Evolutionary conservation across 306 rosid species (phyloP).

Genomic region (Alnus rubra): DNA sequence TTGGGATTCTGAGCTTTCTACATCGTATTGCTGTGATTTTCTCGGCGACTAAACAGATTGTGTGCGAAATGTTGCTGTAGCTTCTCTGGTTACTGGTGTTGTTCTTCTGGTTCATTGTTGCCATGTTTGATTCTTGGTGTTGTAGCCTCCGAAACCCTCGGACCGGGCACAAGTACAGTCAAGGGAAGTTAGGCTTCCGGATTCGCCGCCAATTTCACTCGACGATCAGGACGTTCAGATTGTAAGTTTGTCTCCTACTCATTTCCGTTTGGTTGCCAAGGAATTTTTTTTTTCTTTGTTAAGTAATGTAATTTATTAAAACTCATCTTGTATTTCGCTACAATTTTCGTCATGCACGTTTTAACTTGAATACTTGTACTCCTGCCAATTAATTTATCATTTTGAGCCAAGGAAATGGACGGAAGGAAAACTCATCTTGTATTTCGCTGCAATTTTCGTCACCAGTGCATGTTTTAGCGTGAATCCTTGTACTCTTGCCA

Average conservation of each 20-base stretch:
- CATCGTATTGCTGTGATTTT: background rate
- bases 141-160: slow-evolving; percentile 76
- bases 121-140: slow-evolving; percentile 1
- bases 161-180: slow-evolving; percentile 88
- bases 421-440: background rate
- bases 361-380: background rate
- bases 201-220: slow-evolving; percentile 73
- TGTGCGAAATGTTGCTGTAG: background rate
- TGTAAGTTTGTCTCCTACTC: slow-evolving; percentile 48
- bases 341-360: background rate
- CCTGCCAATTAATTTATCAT: background rate
- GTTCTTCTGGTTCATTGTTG: slow-evolving; percentile 5
- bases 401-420: background rate
- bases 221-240: slow-evolving; percentile 88
- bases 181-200: slow-evolving; percentile 69
- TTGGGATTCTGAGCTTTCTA: background rate
- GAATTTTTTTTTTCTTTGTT: no score
- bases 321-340: background rate
- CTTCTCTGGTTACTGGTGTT: background rate
- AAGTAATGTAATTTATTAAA: background rate
- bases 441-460: background rate
- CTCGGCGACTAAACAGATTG: background rate
- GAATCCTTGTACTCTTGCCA: background rate
- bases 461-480: background rate
- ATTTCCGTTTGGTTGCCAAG: background rate